A percentile compares a stretch with the other conserved stretches of the same genome.
phyloP scores from a whole-genome alignment of 768 basidiomycete genomes.

The Collybiopsis luxurians region DNA sequence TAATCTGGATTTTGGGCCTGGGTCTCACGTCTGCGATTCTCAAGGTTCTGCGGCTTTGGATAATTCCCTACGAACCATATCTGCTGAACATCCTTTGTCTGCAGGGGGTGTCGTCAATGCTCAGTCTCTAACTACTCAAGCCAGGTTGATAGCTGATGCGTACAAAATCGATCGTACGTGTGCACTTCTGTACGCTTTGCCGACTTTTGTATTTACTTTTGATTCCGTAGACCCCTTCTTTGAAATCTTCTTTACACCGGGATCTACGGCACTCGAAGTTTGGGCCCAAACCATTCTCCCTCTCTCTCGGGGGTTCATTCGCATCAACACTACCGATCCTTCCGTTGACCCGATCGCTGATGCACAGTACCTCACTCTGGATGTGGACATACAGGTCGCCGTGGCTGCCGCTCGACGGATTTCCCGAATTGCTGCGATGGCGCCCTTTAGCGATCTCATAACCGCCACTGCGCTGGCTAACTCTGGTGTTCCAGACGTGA shows the following conservation, averaged over 20 bases:
- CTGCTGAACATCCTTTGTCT: slow-evolving; percentile 11
- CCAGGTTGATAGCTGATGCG: slow-evolving; percentile 10
- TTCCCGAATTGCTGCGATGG: slow-evolving; percentile 8
- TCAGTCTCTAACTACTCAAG: slow-evolving; percentile 7
- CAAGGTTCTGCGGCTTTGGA: neutral
- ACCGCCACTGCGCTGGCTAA: slow-evolving; percentile 6
- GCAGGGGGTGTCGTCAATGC: slow-evolving; percentile 11
- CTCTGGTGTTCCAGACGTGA: slow-evolving; percentile 8
- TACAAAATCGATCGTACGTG: slow-evolving; percentile 13
- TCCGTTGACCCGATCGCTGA: slow-evolving; percentile 8
- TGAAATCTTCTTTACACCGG: slow-evolving; percentile 14
- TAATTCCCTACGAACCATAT: slow-evolving; percentile 1
- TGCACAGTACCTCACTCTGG: slow-evolving; percentile 12
- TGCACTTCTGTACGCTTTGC: neutral
- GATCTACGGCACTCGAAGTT: neutral
- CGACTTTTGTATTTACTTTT: neutral
- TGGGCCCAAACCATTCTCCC: slow-evolving; percentile 15
- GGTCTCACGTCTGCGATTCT: neutral
- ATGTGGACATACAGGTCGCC: slow-evolving; percentile 10
- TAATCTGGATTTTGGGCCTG: neutral
- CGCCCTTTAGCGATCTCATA: slow-evolving; percentile 14
- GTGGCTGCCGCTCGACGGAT: slow-evolving; percentile 12
- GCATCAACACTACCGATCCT: slow-evolving; percentile 15
- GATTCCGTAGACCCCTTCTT: slow-evolving; percentile 10
- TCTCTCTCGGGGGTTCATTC: slow-evolving; percentile 14